These are phyloP conservation scores for Jacaranda mimosifolia DNA, from an alignment of 257 asterid genomes.

Conservation along the genomic window DNA sequence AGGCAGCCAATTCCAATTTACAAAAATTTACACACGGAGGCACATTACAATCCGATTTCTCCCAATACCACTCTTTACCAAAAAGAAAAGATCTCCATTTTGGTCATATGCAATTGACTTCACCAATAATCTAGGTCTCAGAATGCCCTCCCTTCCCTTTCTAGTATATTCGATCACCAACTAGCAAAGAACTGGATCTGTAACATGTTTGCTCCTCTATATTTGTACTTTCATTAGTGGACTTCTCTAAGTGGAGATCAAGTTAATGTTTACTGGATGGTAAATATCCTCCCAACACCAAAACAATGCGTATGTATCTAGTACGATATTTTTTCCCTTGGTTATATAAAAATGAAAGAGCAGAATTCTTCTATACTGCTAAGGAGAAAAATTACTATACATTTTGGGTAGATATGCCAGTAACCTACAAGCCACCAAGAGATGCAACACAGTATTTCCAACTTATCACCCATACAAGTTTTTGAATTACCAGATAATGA, in stretches of 20 bases:
- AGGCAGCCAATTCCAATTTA: neutral
- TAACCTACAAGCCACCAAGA: slow-evolving; percentile 14
- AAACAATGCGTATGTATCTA: neutral
- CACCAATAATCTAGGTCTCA: slow-evolving; percentile 8
- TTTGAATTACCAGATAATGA: slow-evolving; percentile 11
- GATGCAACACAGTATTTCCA: slow-evolving; percentile 26
- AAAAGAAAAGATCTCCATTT: neutral
- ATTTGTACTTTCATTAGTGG: neutral
- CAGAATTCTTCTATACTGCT: neutral
- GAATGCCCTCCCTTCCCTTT: neutral
- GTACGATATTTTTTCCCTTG: neutral
- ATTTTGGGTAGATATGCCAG: slow-evolving; percentile 1
- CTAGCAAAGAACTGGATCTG: neutral
- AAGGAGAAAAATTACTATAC: neutral
- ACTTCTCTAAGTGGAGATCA: neutral
- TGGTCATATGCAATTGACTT: neutral
- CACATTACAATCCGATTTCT: neutral
- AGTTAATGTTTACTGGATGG: slow-evolving; percentile 12
- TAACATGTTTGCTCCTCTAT: neutral
- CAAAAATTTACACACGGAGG: neutral
- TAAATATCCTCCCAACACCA: neutral
- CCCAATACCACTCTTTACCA: neutral
- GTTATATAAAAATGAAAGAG: neutral
- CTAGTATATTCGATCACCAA: neutral
- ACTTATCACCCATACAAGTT: neutral